These are phyloP conservation scores for Arthroderma uncinatum DNA, from an alignment of 2,329 filamentous ascomycete genomes.

Conservation along the genomic window DNA sequence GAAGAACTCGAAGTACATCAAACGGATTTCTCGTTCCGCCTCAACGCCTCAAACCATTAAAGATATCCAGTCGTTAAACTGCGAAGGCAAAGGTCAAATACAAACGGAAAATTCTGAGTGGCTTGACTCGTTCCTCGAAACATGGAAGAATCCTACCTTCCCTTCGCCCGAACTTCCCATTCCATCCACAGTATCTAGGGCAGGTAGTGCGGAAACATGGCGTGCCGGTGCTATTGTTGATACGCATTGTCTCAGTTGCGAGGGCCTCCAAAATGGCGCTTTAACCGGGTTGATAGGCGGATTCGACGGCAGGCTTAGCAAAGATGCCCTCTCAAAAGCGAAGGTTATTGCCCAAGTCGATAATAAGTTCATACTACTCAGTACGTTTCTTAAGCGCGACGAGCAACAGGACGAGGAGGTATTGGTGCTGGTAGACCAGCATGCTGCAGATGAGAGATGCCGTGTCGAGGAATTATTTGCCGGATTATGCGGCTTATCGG, in stretches of 20 bases:
- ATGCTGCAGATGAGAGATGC: slow-evolving; percentile 84
- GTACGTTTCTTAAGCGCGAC: slow-evolving; percentile 19
- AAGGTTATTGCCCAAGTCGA: slow-evolving; percentile 74
- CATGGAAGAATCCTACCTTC: slow-evolving; percentile 71
- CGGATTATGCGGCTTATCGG: slow-evolving; percentile 39
- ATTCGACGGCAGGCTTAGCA: slow-evolving; percentile 42
- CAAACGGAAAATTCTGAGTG: slow-evolving; percentile 31
- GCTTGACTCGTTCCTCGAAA: slow-evolving; percentile 49
- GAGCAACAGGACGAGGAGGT: slow-evolving; percentile 21
- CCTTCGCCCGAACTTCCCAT: slow-evolving; percentile 38
- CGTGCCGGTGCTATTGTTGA: neutral
- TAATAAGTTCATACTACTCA: slow-evolving; percentile 72
- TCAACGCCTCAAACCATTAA: neutral
- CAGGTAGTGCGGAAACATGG: neutral
- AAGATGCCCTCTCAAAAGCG: slow-evolving; percentile 47
- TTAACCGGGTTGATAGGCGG: neutral
- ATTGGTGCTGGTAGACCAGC: slow-evolving; percentile 77
- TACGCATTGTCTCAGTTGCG: neutral
- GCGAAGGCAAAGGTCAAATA: neutral
- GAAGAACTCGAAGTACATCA: slow-evolving; percentile 4
- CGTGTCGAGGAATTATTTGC: slow-evolving; percentile 62
- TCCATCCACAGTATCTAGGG: slow-evolving; percentile 18
- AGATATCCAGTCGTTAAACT: neutral
- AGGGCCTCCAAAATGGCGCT: neutral
- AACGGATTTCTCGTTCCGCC: neutral